Percentiles rank a stretch among this genome's conserved stretches.
phyloP scores from a whole-genome alignment of 331 rosid genomes.

The Malus hybrid region DNA sequence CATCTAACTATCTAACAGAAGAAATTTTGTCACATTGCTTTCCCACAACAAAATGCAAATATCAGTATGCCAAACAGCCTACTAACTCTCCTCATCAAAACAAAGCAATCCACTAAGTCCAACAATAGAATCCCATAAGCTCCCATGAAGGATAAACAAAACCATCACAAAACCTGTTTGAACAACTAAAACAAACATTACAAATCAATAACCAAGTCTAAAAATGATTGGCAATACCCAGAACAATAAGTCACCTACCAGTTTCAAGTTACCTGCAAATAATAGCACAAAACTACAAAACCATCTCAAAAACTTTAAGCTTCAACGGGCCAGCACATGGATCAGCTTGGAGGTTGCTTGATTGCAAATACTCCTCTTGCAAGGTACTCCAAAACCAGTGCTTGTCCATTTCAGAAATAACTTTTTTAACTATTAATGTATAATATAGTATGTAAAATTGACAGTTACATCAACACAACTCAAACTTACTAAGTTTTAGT shows the following conservation, averaged over 20 bases:
- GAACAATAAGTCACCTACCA: not conserved
- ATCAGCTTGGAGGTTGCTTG: not conserved
- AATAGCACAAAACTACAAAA: not conserved
- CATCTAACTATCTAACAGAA: not conserved
- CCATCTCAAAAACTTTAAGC: not conserved
- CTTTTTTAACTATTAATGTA: not conserved
- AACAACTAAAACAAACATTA: not conserved
- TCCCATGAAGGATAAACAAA: not conserved
- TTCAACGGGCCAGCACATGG: not conserved
- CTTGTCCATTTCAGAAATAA: not conserved
- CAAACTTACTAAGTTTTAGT: not conserved
- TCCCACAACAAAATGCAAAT: not conserved
- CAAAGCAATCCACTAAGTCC: not conserved
- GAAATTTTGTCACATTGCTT: not conserved
- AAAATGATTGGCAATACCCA: not conserved
- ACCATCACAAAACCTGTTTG: not conserved
- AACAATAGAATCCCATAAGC: not conserved
- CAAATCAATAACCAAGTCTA: not conserved
- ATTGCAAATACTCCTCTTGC: not conserved
- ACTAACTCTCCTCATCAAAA: not conserved
- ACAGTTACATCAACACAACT: not conserved
- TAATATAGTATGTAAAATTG: not conserved
- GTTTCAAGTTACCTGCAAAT: not conserved
- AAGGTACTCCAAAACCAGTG: not conserved
- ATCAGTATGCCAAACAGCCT: not conserved